Percentiles rank a stretch among this genome's conserved stretches.
Conservation (phyloP, 2,329 filamentous ascomycete species). For the Acrocalymma vagum region DNA sequence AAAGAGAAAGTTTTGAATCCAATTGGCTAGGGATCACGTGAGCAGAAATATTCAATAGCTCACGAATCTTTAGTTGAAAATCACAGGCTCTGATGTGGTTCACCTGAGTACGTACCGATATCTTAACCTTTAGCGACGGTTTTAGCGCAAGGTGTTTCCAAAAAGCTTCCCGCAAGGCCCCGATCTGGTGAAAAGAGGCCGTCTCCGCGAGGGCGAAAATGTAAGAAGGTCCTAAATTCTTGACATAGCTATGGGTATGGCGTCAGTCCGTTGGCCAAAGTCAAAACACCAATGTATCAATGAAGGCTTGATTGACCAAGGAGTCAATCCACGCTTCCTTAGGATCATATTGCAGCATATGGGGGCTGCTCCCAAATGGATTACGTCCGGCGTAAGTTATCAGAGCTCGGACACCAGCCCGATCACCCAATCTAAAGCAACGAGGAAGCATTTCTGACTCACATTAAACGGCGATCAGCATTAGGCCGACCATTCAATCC, state of each 20-base stretch:
- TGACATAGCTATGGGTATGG: slow-evolving; percentile 5
- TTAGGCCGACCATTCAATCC: not conserved
- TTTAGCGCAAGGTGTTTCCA: slow-evolving; percentile 8
- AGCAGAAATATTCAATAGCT: too few species aligned
- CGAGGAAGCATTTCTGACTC: not conserved
- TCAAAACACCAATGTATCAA: too few species aligned
- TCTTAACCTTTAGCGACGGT: slow-evolving; percentile 5
- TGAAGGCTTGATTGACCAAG: too few species aligned
- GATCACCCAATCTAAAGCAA: not conserved
- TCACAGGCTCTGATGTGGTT: too few species aligned
- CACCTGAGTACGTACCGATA: slow-evolving; percentile 8
- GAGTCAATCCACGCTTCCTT: too few species aligned
- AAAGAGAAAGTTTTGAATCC: slow-evolving; percentile 5
- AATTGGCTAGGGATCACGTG: not conserved
- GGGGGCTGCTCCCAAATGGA: too few species aligned
- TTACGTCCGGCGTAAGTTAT: too few species aligned
- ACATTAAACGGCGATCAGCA: slow-evolving; percentile 16
- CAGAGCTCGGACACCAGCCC: too few species aligned
- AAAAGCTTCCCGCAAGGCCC: slow-evolving; percentile 7
- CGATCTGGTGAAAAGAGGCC: slow-evolving; percentile 1
- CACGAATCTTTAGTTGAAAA: too few species aligned
- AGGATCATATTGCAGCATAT: too few species aligned
- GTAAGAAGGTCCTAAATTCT: slow-evolving; percentile 2
- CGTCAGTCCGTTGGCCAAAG: too few species aligned
- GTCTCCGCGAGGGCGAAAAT: slow-evolving; percentile 1